These are phyloP conservation scores for Linderniella brevidens DNA, from an alignment of 257 asterid species.

Conservation along the genomic window DNA sequence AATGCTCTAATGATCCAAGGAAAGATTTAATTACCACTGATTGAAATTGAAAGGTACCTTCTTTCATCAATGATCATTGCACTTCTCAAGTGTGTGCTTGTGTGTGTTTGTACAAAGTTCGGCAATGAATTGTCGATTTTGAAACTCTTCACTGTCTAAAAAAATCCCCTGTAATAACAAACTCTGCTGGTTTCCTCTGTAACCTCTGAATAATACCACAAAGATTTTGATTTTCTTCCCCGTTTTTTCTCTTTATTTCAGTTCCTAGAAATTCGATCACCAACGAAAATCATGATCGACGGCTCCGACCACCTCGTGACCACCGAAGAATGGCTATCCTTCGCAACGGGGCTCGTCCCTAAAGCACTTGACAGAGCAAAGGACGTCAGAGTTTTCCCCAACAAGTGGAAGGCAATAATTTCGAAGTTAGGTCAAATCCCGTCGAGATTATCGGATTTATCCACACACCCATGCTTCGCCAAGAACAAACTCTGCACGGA, in stretches of 20 bases:
- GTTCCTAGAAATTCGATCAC: conserved; percentile 17
- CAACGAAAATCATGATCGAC: conserved; percentile 42
- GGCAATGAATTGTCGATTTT: no score
- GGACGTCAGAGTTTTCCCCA: conserved; percentile 52
- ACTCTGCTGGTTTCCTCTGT: conserved; percentile 4
- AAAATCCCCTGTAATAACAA: no score
- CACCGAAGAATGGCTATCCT: conserved; percentile 63
- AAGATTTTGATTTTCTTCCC: conserved; percentile 1
- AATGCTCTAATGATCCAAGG: conserved; percentile 10
- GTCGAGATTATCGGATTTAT: conserved; percentile 43
- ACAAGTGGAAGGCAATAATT: conserved; percentile 71
- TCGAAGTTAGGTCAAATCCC: conserved; percentile 60
- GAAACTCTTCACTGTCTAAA: no score
- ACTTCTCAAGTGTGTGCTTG: background rate
- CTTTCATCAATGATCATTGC: conserved; percentile 10
- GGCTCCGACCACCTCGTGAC: conserved; percentile 29
- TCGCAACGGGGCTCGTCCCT: conserved; percentile 64
- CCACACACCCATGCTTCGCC: conserved; percentile 87
- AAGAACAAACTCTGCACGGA: conserved; percentile 74
- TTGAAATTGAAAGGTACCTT: conserved; percentile 34
- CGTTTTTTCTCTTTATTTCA: conserved; percentile 18
- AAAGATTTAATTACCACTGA: conserved; percentile 13
- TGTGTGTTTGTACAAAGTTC: background rate
- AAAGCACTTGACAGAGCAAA: conserved; percentile 49
- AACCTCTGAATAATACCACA: conserved; percentile 7